phyloP scores from a whole-genome alignment of 208 protist species.

The Endotrypanum monterogeii region DNA sequence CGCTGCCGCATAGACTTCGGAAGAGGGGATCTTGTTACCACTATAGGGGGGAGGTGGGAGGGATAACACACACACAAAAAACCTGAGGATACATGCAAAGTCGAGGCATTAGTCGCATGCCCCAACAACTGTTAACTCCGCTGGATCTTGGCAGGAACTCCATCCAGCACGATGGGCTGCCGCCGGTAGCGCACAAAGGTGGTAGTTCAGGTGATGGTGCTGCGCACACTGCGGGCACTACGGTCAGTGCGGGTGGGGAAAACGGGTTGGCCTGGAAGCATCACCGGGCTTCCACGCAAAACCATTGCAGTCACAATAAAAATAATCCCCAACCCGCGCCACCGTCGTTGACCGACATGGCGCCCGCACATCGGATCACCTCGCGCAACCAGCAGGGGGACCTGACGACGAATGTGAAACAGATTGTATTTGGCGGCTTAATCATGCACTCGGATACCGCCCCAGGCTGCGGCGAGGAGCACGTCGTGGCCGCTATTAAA shows the following conservation, averaged over 20 bases:
- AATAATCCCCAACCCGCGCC: not conserved
- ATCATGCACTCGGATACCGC: not conserved
- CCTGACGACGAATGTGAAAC: not conserved
- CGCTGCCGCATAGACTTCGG: no score
- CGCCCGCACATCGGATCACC: not conserved
- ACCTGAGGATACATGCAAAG: no score
- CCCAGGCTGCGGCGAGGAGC: not conserved
- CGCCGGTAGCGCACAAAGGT: not conserved
- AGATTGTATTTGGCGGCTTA: no score
- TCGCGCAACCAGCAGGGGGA: not conserved
- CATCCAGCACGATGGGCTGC: not conserved
- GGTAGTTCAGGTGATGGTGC: not conserved
- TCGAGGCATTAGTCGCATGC: not conserved
- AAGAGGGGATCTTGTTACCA: not conserved
- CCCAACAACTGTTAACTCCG: not conserved
- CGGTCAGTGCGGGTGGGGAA: not conserved
- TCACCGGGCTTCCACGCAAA: not conserved
- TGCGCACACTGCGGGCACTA: not conserved
- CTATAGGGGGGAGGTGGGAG: not conserved
- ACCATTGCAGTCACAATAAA: not conserved
- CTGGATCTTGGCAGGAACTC: not conserved
- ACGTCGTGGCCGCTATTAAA: not conserved
- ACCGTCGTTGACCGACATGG: not conserved
- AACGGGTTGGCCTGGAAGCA: not conserved
- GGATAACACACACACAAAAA: not conserved